A percentile compares a stretch with the other conserved stretches of the same genome.
Conservation (phyloP, 2,329 filamentous ascomycete species). For the Fusarium poae region DNA sequence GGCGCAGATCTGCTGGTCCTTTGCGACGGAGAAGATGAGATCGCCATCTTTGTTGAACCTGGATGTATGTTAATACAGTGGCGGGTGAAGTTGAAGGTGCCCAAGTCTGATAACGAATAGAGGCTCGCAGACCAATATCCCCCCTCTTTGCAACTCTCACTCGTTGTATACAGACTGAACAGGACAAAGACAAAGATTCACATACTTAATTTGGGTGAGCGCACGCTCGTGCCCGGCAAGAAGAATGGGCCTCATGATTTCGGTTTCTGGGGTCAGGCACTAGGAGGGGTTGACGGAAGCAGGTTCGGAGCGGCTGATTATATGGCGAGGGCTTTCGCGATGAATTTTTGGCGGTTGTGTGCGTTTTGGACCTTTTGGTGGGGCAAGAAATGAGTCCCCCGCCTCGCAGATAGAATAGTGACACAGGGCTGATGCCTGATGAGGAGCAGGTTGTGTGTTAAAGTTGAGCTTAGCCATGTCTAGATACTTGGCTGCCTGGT, state of each 20-base stretch:
- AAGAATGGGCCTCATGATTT: slow-evolving; percentile 94
- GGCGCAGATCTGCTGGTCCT: slow-evolving; percentile 96
- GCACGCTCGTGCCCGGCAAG: slow-evolving; percentile 97
- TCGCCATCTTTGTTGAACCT: slow-evolving; percentile 96
- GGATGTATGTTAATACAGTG: slow-evolving; percentile 34
- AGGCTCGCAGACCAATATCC: slow-evolving; percentile 8
- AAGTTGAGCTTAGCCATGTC: slow-evolving; percentile 30
- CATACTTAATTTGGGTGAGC: slow-evolving; percentile 91
- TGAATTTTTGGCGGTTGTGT: slow-evolving; percentile 62
- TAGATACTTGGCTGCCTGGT: slow-evolving; percentile 15
- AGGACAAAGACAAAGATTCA: slow-evolving; percentile 22
- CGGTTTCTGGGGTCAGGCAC: slow-evolving; percentile 42
- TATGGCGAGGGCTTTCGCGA: slow-evolving; percentile 53
- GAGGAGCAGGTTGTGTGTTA: slow-evolving; percentile 26
- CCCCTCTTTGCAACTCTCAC: slow-evolving; percentile 12
- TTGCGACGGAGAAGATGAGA: slow-evolving; percentile 93
- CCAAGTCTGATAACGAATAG: slow-evolving; percentile 10
- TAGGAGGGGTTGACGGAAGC: slow-evolving; percentile 49
- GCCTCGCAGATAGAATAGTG: slow-evolving; percentile 28
- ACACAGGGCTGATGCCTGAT: slow-evolving; percentile 34
- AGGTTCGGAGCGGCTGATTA: slow-evolving; percentile 50
- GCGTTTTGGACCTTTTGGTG: slow-evolving; percentile 55
- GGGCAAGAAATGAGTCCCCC: slow-evolving; percentile 51
- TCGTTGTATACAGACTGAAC: background rate
- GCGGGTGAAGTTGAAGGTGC: slow-evolving; percentile 12